Conservation (phyloP, 73 alveolate genomes). For the Diophrys sp. region DNA sequence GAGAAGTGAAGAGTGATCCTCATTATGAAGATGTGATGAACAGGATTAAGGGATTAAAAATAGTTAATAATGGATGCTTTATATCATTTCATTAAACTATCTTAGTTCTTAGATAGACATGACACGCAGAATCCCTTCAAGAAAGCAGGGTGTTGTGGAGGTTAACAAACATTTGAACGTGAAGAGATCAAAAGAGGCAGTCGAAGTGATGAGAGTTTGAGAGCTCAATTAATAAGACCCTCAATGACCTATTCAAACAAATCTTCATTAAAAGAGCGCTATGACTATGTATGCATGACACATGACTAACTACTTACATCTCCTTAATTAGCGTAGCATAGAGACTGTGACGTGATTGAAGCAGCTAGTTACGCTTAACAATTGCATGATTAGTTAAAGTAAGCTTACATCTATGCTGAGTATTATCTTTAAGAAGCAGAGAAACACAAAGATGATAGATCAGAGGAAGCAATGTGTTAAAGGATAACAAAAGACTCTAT, state of each 20-base stretch:
- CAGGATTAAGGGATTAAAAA: constrained; percentile 49
- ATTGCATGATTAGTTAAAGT: not conserved
- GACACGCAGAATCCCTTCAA: too few species aligned
- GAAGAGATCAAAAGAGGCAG: too few species aligned
- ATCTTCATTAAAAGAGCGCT: not conserved
- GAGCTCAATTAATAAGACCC: too few species aligned
- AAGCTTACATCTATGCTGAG: not conserved
- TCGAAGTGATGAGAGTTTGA: too few species aligned
- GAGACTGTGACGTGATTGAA: not conserved
- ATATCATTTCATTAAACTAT: too few species aligned
- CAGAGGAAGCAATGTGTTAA: not conserved
- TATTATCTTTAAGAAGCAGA: not conserved
- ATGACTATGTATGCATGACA: not conserved
- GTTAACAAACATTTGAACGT: too few species aligned
- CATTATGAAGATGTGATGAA: constrained; percentile 27
- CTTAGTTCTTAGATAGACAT: too few species aligned
- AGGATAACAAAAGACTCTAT: not conserved
- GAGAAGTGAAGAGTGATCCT: constrained; percentile 47
- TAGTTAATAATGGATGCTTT: too few species aligned
- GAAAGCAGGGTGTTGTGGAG: too few species aligned
- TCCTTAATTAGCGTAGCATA: not conserved
- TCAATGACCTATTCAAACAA: not conserved
- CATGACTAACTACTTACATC: not conserved
- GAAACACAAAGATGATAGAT: not conserved
- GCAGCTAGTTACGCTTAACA: not conserved